Base-by-base conservation (phyloP, 2,329 filamentous ascomycete genomes). In the Colletotrichum phormii region DNA sequence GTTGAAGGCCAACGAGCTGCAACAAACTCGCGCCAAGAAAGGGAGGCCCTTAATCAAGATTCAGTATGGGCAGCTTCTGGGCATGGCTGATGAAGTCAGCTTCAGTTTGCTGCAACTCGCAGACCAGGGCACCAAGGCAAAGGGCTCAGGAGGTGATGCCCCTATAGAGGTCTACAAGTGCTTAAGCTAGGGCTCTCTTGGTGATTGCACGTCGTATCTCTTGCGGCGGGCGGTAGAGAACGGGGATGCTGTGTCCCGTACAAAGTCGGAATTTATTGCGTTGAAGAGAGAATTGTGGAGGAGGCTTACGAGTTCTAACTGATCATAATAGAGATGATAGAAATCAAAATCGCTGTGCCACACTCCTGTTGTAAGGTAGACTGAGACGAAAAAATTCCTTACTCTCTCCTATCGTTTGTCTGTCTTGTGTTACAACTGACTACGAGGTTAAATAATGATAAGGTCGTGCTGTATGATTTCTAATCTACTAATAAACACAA, bases 61-160 rank as follows among this genome's bases (percentile, higher is more conserved):
- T 61, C 80, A 82, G 0, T 86, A 85, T 54, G 76, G 78, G 4
- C 79, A 81, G 54, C 75, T 77, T 24, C 73, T 75, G 66, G 75
- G 96, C 49, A 98, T 98, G 96, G 96, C 96, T 2, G 96, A 98
- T 77, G 95, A 98, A 80, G 91, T 98, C 67, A 95, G 92, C 80
- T 92, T 89, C 79, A 89, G 91, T 80, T 82, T 92, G 26, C 80
- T 88, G 33, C 68, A 55, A 46, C 24, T 71, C 26, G 49, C 54
- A 57, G 55, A 66, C 2, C 29, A 58, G 55, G n/a, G 33, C 1
- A 0, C 1, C 8, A 15, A n/a, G 6, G 42, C 42, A n/a, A 9
- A 49, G 42, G 18, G 6, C 4, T 49, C 42, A 8, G 7, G 2
- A 5, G 9, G 8, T 11, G 18, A 9, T 8, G 42, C 42, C 42